phyloP scores from a whole-genome alignment of 75 land plant genomes.

The Cunninghamia lanceolata region DNA sequence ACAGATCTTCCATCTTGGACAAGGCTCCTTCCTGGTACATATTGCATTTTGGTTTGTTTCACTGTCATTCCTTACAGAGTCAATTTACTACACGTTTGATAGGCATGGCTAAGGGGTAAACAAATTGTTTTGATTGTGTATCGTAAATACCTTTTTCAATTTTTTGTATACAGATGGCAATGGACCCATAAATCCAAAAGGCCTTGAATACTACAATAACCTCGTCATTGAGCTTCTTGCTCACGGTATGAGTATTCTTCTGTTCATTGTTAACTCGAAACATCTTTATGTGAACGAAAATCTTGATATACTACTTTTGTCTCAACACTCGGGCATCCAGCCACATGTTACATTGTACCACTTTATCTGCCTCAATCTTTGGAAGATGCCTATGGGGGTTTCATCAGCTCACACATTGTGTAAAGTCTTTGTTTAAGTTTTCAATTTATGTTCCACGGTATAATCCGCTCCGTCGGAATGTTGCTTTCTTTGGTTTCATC shows the following conservation, averaged over 20 bases:
- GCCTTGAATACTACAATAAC: slow-evolving; percentile 29
- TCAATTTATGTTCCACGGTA: no score
- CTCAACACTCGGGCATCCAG: slow-evolving; percentile 24
- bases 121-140: no score
- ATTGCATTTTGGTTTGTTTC: no score
- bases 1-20: slow-evolving; percentile 48
- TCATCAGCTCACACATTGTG: slow-evolving; percentile 26
- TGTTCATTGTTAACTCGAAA: not conserved
- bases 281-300: not conserved
- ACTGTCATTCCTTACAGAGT: no score
- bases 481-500: no score
- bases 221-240: slow-evolving; percentile 21
- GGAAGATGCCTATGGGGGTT: slow-evolving; percentile 45
- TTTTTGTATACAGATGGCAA: slow-evolving; percentile 17
- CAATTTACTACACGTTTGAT: no score
- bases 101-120: no score
- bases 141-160: no score
- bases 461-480: no score
- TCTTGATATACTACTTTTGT: not conserved
- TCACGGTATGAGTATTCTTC: no score
- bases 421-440: no score
- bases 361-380: slow-evolving; percentile 41
- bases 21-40: slow-evolving; percentile 44
- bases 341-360: slow-evolving; percentile 40
- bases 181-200: slow-evolving; percentile 19